Conservation (phyloP, 2,329 filamentous ascomycete species). For the Lachnum nothofagi region DNA sequence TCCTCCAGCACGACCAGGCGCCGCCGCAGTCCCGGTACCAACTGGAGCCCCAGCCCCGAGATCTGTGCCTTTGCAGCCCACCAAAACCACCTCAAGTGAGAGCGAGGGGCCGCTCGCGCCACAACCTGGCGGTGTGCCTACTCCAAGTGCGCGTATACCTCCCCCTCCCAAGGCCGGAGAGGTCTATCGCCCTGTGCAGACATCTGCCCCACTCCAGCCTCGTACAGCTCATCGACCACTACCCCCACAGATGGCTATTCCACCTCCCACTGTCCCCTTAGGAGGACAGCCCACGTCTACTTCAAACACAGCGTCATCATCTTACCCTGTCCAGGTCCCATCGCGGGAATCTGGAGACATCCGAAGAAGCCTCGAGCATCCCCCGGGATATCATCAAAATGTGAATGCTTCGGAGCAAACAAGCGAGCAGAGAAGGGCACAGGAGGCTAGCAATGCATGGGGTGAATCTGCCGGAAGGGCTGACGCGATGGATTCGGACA, state of each 20-base stretch:
- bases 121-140: conserved; percentile 53
- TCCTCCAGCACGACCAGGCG: conserved; percentile 45
- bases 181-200: conserved; percentile 35
- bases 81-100: conserved; percentile 38
- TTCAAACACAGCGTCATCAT: conserved; percentile 26
- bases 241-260: conserved; percentile 48
- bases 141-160: conserved; percentile 38
- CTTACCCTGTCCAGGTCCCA: conserved; percentile 23
- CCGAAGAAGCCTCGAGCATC: conserved; percentile 30
- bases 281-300: conserved; percentile 40
- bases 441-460: conserved; percentile 18
- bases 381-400: conserved; percentile 52
- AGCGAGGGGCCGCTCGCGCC: conserved; percentile 46
- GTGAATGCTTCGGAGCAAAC: conserved; percentile 47
- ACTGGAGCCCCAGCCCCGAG: conserved; percentile 31
- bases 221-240: conserved; percentile 33
- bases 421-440: conserved; percentile 38
- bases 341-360: conserved; percentile 8
- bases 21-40: conserved; percentile 43
- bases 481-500: conserved; percentile 35
- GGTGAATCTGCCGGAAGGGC: background rate
- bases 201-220: conserved; percentile 28
- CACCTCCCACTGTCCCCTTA: conserved; percentile 41
- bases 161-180: conserved; percentile 50
- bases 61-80: conserved; percentile 38